Evolutionary conservation across 1,284 basidiomycete species (phyloP).

Genomic region (Trametes sp.): DNA sequence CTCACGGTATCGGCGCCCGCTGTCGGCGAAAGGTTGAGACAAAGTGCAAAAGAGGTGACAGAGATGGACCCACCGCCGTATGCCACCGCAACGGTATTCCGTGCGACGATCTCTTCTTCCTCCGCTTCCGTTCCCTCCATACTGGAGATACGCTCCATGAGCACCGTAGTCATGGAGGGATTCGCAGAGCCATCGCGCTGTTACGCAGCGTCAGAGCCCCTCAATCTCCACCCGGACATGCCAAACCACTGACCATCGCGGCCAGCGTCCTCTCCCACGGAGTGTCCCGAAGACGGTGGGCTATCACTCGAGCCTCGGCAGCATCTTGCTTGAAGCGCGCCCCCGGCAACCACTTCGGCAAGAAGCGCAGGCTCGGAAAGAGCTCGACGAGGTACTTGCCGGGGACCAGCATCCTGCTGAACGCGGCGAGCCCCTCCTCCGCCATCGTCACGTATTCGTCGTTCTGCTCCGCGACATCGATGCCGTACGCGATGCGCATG

Average conservation of each 20-base stretch:
- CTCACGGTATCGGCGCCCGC: constrained; percentile 17
- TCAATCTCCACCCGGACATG: too few species aligned
- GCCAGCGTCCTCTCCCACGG: constrained; percentile 19
- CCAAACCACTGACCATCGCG: constrained; percentile 14
- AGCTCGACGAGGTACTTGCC: constrained; percentile 26
- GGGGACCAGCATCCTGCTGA: constrained; percentile 19
- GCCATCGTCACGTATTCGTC: constrained; percentile 30
- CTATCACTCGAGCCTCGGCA: background rate
- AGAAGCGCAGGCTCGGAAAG: constrained; percentile 16
- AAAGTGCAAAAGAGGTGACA: background rate
- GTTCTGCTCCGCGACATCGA: constrained; percentile 35
- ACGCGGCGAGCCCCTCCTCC: constrained; percentile 20
- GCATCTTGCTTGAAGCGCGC: constrained; percentile 23
- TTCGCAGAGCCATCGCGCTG: constrained; percentile 11
- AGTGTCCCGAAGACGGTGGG: constrained; percentile 3
- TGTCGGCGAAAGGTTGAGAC: background rate
- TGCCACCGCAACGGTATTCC: constrained; percentile 1
- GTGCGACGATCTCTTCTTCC: constrained; percentile 10
- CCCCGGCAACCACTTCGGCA: constrained; percentile 21
- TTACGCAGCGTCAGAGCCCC: background rate
- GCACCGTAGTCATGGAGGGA: constrained; percentile 6
- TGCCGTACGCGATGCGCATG: constrained; percentile 44
- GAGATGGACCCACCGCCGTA: constrained; percentile 4
- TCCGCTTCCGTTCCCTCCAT: background rate
- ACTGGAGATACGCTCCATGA: constrained; percentile 11